Percentiles rank a stretch among this genome's conserved stretches.
Evolutionary conservation across 257 asterid genomes (phyloP).

Genomic region (Rubia yunnanensis): DNA sequence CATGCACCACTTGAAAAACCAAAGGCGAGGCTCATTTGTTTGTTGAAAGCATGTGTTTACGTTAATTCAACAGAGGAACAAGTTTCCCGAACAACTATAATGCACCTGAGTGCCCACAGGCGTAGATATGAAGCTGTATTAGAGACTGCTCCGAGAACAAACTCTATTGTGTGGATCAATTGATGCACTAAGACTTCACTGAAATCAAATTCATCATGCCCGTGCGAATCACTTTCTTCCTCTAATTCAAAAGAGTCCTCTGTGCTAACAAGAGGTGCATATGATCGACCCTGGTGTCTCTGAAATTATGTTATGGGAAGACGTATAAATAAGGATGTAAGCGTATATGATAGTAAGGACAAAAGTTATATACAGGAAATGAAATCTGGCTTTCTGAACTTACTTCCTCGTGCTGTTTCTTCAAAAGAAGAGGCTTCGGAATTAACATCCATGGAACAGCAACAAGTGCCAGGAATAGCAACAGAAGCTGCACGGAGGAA

Average conservation of each 20-base stretch:
- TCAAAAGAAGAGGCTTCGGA: slow-evolving; percentile 54
- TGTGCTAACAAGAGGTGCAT: slow-evolving; percentile 29
- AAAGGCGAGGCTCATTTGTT: not conserved
- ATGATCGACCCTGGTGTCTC: slow-evolving; percentile 50
- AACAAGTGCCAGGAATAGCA: slow-evolving; percentile 46
- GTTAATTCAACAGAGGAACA: not conserved
- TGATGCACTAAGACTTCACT: slow-evolving; percentile 62
- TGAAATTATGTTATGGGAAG: slow-evolving; percentile 19
- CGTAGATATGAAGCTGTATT: slow-evolving; percentile 69
- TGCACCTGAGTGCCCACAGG: slow-evolving; percentile 63
- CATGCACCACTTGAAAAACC: not conserved
- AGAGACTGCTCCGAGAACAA: slow-evolving; percentile 61
- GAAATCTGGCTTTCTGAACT: slow-evolving; percentile 6
- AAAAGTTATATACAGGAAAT: not conserved
- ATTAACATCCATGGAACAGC: slow-evolving; percentile 69
- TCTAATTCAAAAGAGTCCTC: slow-evolving; percentile 43
- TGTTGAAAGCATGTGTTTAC: not conserved
- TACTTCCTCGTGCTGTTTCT: slow-evolving; percentile 51
- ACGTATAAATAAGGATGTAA: slow-evolving; percentile 5
- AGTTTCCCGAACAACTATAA: not conserved
- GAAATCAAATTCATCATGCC: slow-evolving; percentile 48
- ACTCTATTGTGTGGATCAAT: slow-evolving; percentile 58
- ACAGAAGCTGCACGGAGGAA: slow-evolving; percentile 27
- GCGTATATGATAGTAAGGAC: not conserved
- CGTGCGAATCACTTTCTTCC: slow-evolving; percentile 27